Conservation (phyloP, 2,329 filamentous ascomycete species). For the Daldinia sp. region DNA sequence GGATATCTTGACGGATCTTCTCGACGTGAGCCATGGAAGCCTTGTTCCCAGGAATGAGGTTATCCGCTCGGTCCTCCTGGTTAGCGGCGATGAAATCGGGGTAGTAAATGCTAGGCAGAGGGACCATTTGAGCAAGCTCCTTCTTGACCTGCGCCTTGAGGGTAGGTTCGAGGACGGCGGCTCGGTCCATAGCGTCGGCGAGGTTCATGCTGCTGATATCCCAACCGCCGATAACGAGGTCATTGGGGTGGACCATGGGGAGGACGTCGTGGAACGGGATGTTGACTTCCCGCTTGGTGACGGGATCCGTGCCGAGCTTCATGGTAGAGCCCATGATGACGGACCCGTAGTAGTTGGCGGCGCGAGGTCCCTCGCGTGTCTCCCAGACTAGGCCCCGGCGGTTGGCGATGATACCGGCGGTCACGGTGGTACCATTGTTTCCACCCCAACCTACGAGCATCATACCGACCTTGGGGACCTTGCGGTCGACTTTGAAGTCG, state of each 20-base stretch:
- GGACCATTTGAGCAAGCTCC: constrained; percentile 90
- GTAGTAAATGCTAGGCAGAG: constrained; percentile 96
- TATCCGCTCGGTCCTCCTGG: constrained; percentile 96
- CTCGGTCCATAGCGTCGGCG: constrained; percentile 93
- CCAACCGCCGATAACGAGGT: constrained; percentile 95
- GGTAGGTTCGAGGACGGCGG: constrained; percentile 93
- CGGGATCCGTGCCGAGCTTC: constrained; percentile 90
- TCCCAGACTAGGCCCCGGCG: constrained; percentile 88
- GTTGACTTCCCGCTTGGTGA: constrained; percentile 90
- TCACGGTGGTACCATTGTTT: constrained; percentile 98
- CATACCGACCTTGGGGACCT: constrained; percentile 91
- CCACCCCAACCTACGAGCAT: constrained; percentile 99
- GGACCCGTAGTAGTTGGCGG: constrained; percentile 98
- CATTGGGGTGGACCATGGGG: constrained; percentile 97
- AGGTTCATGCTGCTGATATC: constrained; percentile 95
- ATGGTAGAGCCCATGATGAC: constrained; percentile 97
- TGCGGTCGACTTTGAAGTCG: constrained; percentile 97
- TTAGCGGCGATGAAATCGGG: constrained; percentile 99
- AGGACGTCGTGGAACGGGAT: constrained; percentile 94
- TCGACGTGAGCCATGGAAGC: constrained; percentile 90
- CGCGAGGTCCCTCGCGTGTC: constrained; percentile 86
- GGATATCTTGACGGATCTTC: constrained; percentile 92
- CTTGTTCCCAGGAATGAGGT: constrained; percentile 84
- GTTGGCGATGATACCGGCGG: constrained; percentile 97
- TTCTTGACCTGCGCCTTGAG: constrained; percentile 91